These are phyloP conservation scores for Zoysia matrella DNA, from an alignment of 202 grass and related monocot species.

Conservation along the genomic window DNA sequence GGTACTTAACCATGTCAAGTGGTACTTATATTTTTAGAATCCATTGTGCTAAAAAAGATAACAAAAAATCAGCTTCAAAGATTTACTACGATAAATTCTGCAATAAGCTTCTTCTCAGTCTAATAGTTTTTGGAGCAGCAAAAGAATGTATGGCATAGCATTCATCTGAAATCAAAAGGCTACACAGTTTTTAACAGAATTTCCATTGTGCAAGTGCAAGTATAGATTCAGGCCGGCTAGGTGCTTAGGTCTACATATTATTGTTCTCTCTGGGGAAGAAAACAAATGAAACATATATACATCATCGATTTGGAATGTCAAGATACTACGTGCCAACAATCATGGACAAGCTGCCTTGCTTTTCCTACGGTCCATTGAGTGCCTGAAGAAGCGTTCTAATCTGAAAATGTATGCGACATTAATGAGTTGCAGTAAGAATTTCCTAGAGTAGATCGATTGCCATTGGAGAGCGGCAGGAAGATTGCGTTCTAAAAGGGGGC, in stretches of 20 bases:
- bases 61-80: too few species aligned
- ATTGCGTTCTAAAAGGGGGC: background rate
- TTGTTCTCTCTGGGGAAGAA: background rate
- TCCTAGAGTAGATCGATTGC: background rate
- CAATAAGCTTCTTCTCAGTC: too few species aligned
- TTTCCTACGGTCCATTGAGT: conserved; percentile 33
- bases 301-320: background rate
- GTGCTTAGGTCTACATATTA: background rate
- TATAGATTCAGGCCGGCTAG: background rate
- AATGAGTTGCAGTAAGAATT: background rate
- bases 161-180: too few species aligned
- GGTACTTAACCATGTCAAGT: too few species aligned
- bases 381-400: conserved; percentile 22
- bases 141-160: too few species aligned
- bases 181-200: too few species aligned
- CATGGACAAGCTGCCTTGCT: conserved; percentile 16
- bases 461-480: too few species aligned
- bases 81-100: too few species aligned
- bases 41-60: too few species aligned
- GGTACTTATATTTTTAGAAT: too few species aligned
- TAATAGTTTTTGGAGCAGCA: too few species aligned
- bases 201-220: background rate
- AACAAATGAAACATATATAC: background rate
- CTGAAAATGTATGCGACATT: conserved; percentile 44
- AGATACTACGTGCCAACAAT: conserved; percentile 24